Percentiles rank a stretch among this genome's conserved stretches.
These are phyloP conservation scores for Aspergillus bertholletiae DNA, from an alignment of 495 filamentous ascomycete genomes.

Conservation along the genomic window DNA sequence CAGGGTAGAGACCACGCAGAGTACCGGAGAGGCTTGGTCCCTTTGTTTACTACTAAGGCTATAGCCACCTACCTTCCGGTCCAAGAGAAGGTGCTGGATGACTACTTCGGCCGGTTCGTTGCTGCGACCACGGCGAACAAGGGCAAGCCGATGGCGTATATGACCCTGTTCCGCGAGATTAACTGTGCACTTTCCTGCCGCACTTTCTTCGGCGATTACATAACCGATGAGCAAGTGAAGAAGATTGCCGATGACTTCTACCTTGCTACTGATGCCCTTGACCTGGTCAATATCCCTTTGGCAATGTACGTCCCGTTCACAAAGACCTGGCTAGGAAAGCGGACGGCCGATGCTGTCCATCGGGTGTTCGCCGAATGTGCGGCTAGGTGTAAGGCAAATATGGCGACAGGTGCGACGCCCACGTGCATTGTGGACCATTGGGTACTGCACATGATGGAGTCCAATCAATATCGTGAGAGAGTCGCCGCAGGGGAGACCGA, in stretches of 20 bases:
- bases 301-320: conserved; percentile 89
- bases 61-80: conserved; percentile 81
- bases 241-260: conserved; percentile 95
- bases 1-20: conserved; percentile 87
- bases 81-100: conserved; percentile 78
- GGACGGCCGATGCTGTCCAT: conserved; percentile 79
- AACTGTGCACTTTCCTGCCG: conserved; percentile 88
- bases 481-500: conserved; percentile 62
- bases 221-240: conserved; percentile 60
- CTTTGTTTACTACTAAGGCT: conserved; percentile 83
- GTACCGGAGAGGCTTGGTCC: conserved; percentile 86
- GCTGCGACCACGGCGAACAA: conserved; percentile 56
- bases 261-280: conserved; percentile 84
- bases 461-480: conserved; percentile 61
- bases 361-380: conserved; percentile 83
- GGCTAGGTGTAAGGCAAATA: conserved; percentile 79
- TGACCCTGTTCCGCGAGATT: conserved; percentile 83
- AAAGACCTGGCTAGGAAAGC: conserved; percentile 89
- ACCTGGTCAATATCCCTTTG: conserved; percentile 88
- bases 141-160: conserved; percentile 69
- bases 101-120: conserved; percentile 75
- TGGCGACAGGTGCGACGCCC: conserved; percentile 74
- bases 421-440: conserved; percentile 90
- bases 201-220: conserved; percentile 41
- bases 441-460: conserved; percentile 81